Conservation (phyloP, 768 basidiomycete genomes). For the Epithele typhae region DNA sequence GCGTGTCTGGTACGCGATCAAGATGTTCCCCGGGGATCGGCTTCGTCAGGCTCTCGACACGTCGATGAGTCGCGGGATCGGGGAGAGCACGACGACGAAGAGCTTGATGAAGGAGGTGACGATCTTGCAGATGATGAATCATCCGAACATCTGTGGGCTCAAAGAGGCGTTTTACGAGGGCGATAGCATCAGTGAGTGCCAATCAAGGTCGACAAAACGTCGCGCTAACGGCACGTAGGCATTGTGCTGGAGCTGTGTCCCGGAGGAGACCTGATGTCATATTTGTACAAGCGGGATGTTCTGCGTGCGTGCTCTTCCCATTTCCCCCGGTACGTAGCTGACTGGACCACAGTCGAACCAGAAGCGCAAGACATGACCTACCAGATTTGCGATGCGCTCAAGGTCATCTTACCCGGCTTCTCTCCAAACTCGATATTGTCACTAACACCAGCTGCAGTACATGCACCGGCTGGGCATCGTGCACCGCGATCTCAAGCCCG, state of each 20-base stretch:
- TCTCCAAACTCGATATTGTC: too few relatives aligned
- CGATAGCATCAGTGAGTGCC: slow-evolving; percentile 45
- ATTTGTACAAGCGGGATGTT: slow-evolving; percentile 56
- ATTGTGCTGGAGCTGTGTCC: slow-evolving; percentile 79
- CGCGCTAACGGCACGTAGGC: slow-evolving; percentile 35
- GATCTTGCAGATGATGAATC: slow-evolving; percentile 69
- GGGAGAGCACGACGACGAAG: not conserved
- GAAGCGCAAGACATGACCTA: slow-evolving; percentile 64
- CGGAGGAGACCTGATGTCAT: slow-evolving; percentile 84
- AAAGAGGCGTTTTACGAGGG: slow-evolving; percentile 69
- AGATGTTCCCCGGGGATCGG: slow-evolving; percentile 63
- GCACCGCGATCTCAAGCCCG: slow-evolving; percentile 30
- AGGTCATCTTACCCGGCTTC: slow-evolving; percentile 37
- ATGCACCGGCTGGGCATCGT: slow-evolving; percentile 74
- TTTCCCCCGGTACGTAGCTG: not conserved
- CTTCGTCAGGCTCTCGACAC: slow-evolving; percentile 26
- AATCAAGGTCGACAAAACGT: too few relatives aligned
- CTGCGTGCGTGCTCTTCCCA: slow-evolving; percentile 46
- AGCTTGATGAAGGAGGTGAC: slow-evolving; percentile 63
- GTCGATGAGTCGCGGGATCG: not conserved
- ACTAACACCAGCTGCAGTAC: slow-evolving; percentile 33
- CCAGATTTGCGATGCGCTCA: slow-evolving; percentile 77
- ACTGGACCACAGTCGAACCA: slow-evolving; percentile 37
- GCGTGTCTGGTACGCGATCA: slow-evolving; percentile 77
- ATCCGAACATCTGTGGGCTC: slow-evolving; percentile 78